Percentiles rank a stretch among this genome's conserved stretches.
Evolutionary conservation across 148 eudicot species (phyloP).

Genomic region (Pharnaceum exiguum): DNA sequence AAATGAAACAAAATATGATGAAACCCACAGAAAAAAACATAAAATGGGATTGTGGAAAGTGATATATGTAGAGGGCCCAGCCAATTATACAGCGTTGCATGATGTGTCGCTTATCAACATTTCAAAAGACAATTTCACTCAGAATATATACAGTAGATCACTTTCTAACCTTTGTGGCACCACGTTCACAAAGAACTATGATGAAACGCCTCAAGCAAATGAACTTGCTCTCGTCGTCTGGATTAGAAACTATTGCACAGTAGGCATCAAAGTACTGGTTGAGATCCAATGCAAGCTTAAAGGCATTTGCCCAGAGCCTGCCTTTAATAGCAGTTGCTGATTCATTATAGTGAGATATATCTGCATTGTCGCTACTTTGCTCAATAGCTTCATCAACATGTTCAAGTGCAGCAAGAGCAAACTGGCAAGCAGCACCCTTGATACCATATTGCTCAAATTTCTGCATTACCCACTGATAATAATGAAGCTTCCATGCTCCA

Average conservation of each 20-base stretch:
- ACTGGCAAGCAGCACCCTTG: constrained; percentile 86
- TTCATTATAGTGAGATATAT: constrained; percentile 33
- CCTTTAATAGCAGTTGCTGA: constrained; percentile 66
- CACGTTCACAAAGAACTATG: constrained; percentile 88
- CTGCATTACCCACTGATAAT: constrained; percentile 98
- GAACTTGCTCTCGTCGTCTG: constrained; percentile 91
- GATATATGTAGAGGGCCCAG: too few species aligned
- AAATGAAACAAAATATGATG: too few species aligned
- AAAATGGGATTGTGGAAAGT: too few species aligned
- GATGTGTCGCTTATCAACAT: not conserved
- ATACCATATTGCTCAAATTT: constrained; percentile 82
- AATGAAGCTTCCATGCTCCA: constrained; percentile 86
- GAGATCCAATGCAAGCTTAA: constrained; percentile 83
- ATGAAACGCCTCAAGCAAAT: constrained; percentile 95
- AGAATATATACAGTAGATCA: constrained; percentile 4
- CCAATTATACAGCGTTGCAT: too few species aligned
- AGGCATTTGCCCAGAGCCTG: constrained; percentile 97
- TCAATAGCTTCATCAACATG: constrained; percentile 83
- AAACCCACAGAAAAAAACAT: too few species aligned
- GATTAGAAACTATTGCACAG: constrained; percentile 95
- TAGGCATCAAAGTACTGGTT: constrained; percentile 79
- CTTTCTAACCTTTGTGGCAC: constrained; percentile 67
- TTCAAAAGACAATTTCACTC: not conserved
- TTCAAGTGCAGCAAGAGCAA: constrained; percentile 97
- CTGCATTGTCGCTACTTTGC: constrained; percentile 25